Base-by-base conservation (phyloP, 2,329 filamentous ascomycete genomes). In the Ceratocystis diversiconidia region DNA sequence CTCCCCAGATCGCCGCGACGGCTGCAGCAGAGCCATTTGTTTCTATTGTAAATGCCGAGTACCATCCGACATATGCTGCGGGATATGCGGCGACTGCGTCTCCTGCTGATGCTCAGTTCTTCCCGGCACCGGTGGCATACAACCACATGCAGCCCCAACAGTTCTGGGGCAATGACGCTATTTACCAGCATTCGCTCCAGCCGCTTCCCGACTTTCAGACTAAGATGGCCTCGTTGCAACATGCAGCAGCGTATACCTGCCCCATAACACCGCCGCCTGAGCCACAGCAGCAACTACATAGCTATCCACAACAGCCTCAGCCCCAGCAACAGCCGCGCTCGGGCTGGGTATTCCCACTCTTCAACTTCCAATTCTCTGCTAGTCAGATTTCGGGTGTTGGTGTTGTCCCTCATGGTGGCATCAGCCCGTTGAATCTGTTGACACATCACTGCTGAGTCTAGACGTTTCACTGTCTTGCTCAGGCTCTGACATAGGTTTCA, bases 1-100 rank as follows among this genome's bases (percentile, higher is more conserved):
- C 78, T 8, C 28, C 74, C 69, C 60, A 48, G 1, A 28, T 65
- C 12, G 59, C 59, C 5, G 6, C 55, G 4, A 32, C 43, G 6
- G 22, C 28, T 62, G 44, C 59, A 3, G 43, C 60, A 2, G 60
- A 62, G 46, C 64, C 64, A 12, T 61, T 62, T n/a, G 59, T 65
- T 17, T 62, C 57, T 7, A 44, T 61, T 50, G 57, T 65, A 12
- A 65, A 65, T 36, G 64, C 64, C 10, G 64, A 65, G 44, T 65
- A 61, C 46, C 57, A 48, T 44, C 57, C 55, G 15, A 28, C 41
- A 15, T 62, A 62, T 44, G 12, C 44, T 2, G 22, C 61, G 25
- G 43, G 61, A 7, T 62, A 62, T 48, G 44, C 48, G 5, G 7
- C 43, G 15, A 36, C 30, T 17, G 25, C 15, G 17, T 59, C 55